Conservation (phyloP, 352 stramenopile species). For the Globisporangium echinulatum region DNA sequence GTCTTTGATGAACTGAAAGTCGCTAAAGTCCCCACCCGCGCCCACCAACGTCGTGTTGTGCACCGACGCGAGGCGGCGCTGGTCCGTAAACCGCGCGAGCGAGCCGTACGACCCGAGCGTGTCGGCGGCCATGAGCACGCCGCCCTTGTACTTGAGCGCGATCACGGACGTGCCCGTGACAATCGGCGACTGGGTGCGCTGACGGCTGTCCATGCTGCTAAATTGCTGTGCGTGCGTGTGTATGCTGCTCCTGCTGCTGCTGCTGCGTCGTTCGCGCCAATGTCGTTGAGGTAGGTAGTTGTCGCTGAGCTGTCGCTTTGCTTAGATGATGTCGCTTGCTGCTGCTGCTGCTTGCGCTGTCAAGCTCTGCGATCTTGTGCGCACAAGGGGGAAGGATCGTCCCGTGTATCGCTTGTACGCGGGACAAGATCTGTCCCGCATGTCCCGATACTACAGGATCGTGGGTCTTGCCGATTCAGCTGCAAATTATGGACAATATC, state of each 20-base stretch:
- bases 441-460: too few species aligned
- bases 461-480: too few species aligned
- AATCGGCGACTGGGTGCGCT: slow-evolving; percentile 91
- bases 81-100: slow-evolving; percentile 96
- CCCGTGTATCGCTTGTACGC: too few species aligned
- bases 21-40: slow-evolving; percentile 94
- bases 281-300: not conserved
- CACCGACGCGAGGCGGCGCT: slow-evolving; percentile 80
- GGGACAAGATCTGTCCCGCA: too few species aligned
- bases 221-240: slow-evolving; percentile 3
- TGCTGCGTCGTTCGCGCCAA: not conserved
- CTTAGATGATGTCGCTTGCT: slow-evolving; percentile 14
- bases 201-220: slow-evolving; percentile 47
- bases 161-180: slow-evolving; percentile 98
- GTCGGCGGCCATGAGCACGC: slow-evolving; percentile 97
- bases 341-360: not conserved
- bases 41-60: slow-evolving; percentile 93
- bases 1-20: slow-evolving; percentile 96
- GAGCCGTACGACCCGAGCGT: slow-evolving; percentile 97
- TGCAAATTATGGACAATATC: too few species aligned
- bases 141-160: slow-evolving; percentile 92
- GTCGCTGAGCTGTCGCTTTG: not conserved
- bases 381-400: not conserved
- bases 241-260: slow-evolving; percentile 7
- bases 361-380: slow-evolving; percentile 6